Evolutionary conservation across 2,329 filamentous ascomycete species (phyloP).

Genomic region (Stagonosporopsis cucurbitacearum): DNA sequence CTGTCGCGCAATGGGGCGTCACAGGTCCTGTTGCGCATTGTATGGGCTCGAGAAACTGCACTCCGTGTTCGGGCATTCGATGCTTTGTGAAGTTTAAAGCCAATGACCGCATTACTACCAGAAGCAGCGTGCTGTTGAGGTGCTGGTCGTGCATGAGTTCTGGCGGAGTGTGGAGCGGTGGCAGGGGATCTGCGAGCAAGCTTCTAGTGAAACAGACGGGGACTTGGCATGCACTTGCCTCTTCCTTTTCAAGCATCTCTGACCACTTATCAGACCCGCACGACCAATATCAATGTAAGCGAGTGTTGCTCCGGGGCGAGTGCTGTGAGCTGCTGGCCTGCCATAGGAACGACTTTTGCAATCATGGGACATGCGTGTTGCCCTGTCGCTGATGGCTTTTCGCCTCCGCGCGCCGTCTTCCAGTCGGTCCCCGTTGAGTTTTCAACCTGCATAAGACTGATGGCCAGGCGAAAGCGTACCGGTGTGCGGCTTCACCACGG

Average conservation of each 20-base stretch:
- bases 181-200: conserved; percentile 30
- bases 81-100: not conserved
- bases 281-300: conserved; percentile 19
- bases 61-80: not conserved
- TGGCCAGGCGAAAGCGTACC: conserved; percentile 8
- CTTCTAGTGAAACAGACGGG: conserved; percentile 29
- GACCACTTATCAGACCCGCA: conserved; percentile 28
- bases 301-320: not conserved
- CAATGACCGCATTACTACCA: conserved; percentile 13
- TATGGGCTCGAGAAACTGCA: not conserved
- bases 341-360: conserved; percentile 1
- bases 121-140: conserved; percentile 29
- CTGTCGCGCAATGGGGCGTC: not conserved
- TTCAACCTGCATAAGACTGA: conserved; percentile 25
- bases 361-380: not conserved
- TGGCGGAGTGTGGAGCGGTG: conserved; percentile 24
- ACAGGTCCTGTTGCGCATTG: conserved; percentile 3
- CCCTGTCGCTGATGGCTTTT: not conserved
- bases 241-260: conserved; percentile 17
- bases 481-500: conserved; percentile 11
- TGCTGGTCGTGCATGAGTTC: conserved; percentile 30
- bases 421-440: conserved; percentile 17
- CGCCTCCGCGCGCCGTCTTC: conserved; percentile 1
- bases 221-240: conserved; percentile 17
- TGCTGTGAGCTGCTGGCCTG: conserved; percentile 1